phyloP scores from a whole-genome alignment of 2,329 filamentous ascomycete genomes.

The Verticillium dahliae region DNA sequence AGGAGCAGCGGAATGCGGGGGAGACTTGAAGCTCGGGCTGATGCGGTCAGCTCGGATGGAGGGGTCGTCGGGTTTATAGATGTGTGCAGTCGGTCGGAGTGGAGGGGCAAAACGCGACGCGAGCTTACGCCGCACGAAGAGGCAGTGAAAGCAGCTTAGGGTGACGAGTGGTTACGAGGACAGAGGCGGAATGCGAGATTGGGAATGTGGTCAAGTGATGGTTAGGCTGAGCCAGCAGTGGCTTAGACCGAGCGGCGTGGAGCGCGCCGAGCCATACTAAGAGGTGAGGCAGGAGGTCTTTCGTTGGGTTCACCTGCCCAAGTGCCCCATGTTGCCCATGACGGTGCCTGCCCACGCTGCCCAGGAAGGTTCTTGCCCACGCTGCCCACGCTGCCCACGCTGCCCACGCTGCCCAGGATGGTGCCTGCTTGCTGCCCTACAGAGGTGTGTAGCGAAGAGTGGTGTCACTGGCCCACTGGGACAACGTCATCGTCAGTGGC shows the following conservation, averaged over 20 bases:
- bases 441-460: not conserved
- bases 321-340: no score
- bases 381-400: no score
- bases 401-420: no score
- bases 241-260: not conserved
- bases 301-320: no score
- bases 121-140: not conserved
- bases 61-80: not conserved
- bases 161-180: not conserved
- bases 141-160: not conserved
- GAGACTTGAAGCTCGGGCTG: not conserved
- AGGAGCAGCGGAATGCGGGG: not conserved
- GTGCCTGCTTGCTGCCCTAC: not conserved
- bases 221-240: not conserved
- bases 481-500: not conserved
- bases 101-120: not conserved
- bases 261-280: not conserved
- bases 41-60: not conserved
- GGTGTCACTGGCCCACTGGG: not conserved
- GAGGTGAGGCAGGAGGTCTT: not conserved
- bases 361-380: not conserved
- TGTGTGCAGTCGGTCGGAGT: not conserved
- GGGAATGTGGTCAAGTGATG: not conserved
- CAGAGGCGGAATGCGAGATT: not conserved
- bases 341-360: not conserved